Conservation (phyloP, 495 filamentous ascomycete genomes). For the Podospora conica region DNA sequence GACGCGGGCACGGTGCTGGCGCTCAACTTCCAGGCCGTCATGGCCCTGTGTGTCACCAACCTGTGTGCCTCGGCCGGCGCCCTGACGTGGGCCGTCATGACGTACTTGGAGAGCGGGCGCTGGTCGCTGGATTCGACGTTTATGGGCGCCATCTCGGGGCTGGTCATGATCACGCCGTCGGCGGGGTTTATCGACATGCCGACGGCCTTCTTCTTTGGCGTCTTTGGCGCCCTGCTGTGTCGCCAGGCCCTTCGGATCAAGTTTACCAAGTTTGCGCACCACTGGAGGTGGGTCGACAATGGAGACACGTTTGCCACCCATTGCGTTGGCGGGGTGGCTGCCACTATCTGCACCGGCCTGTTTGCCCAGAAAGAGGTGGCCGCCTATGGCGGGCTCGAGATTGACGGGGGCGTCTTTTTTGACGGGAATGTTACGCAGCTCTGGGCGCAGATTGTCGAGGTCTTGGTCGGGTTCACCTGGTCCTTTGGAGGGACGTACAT, state of each 20-base stretch:
- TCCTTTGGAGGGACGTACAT: conserved; percentile 22
- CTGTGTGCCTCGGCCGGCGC: conserved; percentile 78
- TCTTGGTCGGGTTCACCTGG: conserved; percentile 22
- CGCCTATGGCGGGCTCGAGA: conserved; percentile 24
- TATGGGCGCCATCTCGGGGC: conserved; percentile 77
- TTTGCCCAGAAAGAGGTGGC: conserved; percentile 49
- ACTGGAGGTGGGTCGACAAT: conserved; percentile 55
- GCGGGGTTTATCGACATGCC: conserved; percentile 81
- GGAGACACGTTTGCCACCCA: conserved; percentile 80
- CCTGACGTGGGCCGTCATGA: conserved; percentile 76
- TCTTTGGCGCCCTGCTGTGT: conserved; percentile 78
- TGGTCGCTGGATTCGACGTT: conserved; percentile 98
- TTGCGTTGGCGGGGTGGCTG: conserved; percentile 66
- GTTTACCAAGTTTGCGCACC: conserved; percentile 50
- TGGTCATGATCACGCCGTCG: conserved; percentile 79
- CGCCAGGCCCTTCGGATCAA: conserved; percentile 90
- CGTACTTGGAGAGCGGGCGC: conserved; percentile 81
- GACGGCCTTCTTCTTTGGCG: conserved; percentile 73
- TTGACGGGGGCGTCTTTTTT: conserved; percentile 23
- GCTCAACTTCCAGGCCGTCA: conserved; percentile 80
- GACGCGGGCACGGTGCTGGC: conserved; percentile 90
- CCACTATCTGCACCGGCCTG: conserved; percentile 70
- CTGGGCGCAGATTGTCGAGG: conserved; percentile 26
- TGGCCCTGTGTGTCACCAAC: conserved; percentile 94
- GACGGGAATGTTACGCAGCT: conserved; percentile 20